Evolutionary conservation across 768 basidiomycete species (phyloP).

Genomic region (Naganishia randhawae): DNA sequence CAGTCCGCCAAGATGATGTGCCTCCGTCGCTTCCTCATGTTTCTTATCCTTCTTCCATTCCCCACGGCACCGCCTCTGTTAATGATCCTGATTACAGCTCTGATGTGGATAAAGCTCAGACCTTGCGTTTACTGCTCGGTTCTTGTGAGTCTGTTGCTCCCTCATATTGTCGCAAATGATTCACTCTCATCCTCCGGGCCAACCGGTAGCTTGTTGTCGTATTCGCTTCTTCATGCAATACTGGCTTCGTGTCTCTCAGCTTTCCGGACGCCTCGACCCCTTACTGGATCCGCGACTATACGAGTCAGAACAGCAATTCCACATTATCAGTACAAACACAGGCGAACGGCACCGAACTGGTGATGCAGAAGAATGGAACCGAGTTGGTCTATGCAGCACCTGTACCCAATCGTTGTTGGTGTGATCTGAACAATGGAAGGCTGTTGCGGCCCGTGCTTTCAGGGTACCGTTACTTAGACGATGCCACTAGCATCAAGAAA

Average conservation of each 20-base stretch:
- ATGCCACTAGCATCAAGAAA: not conserved
- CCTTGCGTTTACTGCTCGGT: constrained; percentile 29
- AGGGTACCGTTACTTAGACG: constrained; percentile 25
- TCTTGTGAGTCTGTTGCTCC: constrained; percentile 21
- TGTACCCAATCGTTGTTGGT: constrained; percentile 23
- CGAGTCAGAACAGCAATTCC: not conserved
- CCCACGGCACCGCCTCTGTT: constrained; percentile 24
- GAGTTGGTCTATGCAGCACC: constrained; percentile 23
- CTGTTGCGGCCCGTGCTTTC: constrained; percentile 25
- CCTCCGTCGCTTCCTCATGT: constrained; percentile 28
- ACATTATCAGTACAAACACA: not conserved
- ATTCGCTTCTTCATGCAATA: constrained; percentile 22
- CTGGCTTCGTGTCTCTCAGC: constrained; percentile 24
- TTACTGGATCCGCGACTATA: not conserved
- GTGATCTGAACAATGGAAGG: constrained; percentile 25
- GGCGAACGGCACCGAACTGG: not conserved
- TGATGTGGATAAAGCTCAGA: constrained; percentile 27
- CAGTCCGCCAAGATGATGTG: constrained; percentile 31
- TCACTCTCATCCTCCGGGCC: not conserved
- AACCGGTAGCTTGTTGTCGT: constrained; percentile 21
- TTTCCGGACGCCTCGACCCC: constrained; percentile 19
- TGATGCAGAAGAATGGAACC: constrained; percentile 1
- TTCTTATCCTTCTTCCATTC: constrained; percentile 30
- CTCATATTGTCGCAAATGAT: too few relatives aligned
- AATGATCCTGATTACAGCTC: constrained; percentile 22